Evolutionary conservation across 2,329 filamentous ascomycete species (phyloP), one percentile per base, ranked within the genome.

Genomic region (Alternaria metachromatica): DNA sequence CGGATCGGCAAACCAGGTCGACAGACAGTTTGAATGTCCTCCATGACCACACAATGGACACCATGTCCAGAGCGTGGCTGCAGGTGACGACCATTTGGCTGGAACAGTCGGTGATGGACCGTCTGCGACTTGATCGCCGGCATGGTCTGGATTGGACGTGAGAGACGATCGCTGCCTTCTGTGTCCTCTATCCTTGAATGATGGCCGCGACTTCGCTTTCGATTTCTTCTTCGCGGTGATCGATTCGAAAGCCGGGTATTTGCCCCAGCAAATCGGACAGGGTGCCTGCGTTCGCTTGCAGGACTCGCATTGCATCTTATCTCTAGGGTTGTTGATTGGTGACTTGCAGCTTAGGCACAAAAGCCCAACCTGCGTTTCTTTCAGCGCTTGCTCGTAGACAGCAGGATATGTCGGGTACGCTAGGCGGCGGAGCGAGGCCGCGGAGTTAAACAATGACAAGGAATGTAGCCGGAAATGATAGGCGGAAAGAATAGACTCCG

Each of bases 31-130:
- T 6, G 84, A 78, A 71, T 90, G 88, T 3, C 85, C 87, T 43
- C 85, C 84, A 69, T 90, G 88, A 5, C 87, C 87, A 74, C 88
- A 90, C 12, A 85, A 80, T 69, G 88, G 82, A 74, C 88, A 90
- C 80, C 84, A 85, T 6, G 84, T 83, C 83, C 84, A 88, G 20
- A 88, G 80, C 7, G 72, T 74, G 45, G 78, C 69, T 51, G 71
- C 66, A 60, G 76, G 66, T 65, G 60, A 73, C n/a, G 37, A 69
- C 66, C 64, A 70, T 11, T 55, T 66, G 54, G 62, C 71, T 50
- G 64, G 78, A 30, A 59, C 62, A 28, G 56, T 72, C 61, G 69
- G 78, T 62, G 65, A 79, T 18, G 63, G 53, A 6, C 25, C 63
- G 48, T 66, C 62, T 12, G 69, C 63, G 26, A 55, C 76, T 63